Evolutionary conservation across 768 basidiomycete genomes (phyloP).

Genomic region (Tricholoma sp.): DNA sequence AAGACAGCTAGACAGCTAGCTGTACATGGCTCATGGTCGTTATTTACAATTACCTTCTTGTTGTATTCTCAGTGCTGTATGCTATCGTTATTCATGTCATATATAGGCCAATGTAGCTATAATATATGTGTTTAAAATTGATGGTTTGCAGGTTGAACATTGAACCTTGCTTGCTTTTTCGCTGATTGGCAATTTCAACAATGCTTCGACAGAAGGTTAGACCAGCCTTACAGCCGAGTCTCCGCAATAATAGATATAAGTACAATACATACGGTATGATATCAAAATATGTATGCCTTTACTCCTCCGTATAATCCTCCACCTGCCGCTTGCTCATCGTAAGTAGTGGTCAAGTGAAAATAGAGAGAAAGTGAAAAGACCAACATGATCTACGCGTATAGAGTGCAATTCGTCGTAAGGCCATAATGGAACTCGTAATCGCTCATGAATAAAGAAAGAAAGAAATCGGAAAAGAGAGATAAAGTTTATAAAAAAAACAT

Average conservation of each 20-base stretch:
- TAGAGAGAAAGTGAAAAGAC: neutral
- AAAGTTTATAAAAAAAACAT: neutral
- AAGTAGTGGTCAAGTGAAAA: neutral
- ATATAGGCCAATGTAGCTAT: too few species aligned
- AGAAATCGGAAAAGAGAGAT: too few species aligned
- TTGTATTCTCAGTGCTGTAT: neutral
- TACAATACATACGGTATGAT: neutral
- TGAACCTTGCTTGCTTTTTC: too few species aligned
- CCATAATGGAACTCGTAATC: neutral
- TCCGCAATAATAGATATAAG: neutral
- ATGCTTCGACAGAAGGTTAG: neutral
- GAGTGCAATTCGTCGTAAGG: neutral
- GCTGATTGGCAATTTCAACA: too few species aligned
- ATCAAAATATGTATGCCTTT: neutral
- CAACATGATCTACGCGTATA: neutral
- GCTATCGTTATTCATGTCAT: neutral
- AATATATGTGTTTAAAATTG: too few species aligned
- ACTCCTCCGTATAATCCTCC: neutral
- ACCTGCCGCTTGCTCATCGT: neutral
- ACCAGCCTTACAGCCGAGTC: neutral
- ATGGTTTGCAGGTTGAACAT: too few species aligned
- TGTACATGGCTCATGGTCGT: neutral
- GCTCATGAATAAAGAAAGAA: neutral
- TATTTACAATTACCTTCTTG: neutral
- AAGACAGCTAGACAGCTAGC: conserved; percentile 14